phyloP scores from a whole-genome alignment of 306 rosid species.

The Fragaria iinumae region DNA sequence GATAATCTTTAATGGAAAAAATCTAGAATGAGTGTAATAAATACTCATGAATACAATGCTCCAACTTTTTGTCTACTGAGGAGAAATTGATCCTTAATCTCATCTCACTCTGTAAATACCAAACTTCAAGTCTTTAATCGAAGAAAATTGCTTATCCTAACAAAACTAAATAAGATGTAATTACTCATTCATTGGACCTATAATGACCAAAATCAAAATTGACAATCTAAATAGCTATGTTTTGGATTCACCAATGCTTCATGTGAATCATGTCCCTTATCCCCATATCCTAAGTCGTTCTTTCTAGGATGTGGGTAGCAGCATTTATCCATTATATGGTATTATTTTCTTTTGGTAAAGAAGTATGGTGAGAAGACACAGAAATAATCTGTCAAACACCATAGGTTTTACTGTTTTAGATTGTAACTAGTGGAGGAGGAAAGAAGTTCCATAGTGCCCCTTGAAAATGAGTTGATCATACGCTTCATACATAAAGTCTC shows the following conservation, averaged over 20 bases:
- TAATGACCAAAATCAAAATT: neutral
- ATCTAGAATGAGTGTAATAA: neutral
- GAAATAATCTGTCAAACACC: neutral
- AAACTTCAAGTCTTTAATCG: neutral
- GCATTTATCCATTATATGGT: neutral
- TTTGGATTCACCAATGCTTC: neutral
- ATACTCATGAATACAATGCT: too few species aligned
- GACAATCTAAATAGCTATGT: neutral
- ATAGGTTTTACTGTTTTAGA: neutral
- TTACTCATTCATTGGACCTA: neutral
- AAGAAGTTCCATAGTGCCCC: neutral
- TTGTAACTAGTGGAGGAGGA: neutral
- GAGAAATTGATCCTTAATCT: neutral
- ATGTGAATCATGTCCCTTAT: neutral
- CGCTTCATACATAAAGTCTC: neutral
- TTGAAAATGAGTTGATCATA: neutral
- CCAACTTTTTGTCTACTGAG: too few species aligned
- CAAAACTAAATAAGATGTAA: neutral
- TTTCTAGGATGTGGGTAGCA: neutral
- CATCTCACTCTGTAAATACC: neutral
- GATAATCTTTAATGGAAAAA: neutral
- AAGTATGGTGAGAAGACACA: neutral
- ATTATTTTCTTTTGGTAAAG: neutral
- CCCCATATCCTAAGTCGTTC: neutral
- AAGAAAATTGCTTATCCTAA: neutral